A percentile compares a stretch with the other conserved stretches of the same genome.
These are phyloP conservation scores for Tolypocladium amazonense DNA, from an alignment of 2,329 filamentous ascomycete genomes.

Conservation along the genomic window DNA sequence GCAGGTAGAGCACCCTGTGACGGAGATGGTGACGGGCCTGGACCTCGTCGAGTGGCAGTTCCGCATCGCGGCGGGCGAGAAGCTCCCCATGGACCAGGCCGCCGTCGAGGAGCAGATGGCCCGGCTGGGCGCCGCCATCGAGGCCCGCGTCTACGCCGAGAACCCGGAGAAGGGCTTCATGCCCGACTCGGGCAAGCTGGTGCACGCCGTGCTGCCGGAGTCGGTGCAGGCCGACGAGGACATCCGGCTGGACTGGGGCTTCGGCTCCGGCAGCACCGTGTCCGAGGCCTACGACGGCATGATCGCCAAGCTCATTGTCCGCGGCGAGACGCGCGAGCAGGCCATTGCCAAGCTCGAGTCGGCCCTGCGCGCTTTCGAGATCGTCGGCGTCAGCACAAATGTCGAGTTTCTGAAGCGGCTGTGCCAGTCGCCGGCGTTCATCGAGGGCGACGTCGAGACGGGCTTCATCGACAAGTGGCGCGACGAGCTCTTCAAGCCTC, in stretches of 20 bases:
- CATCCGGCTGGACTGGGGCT: constrained; percentile 86
- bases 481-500: constrained; percentile 62
- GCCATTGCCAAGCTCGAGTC: constrained; percentile 73
- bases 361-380: constrained; percentile 80
- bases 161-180: constrained; percentile 88
- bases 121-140: constrained; percentile 75
- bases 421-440: constrained; percentile 71
- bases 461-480: constrained; percentile 90
- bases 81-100: constrained; percentile 43
- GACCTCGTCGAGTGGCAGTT: constrained; percentile 95
- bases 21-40: constrained; percentile 55
- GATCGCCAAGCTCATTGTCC: constrained; percentile 95
- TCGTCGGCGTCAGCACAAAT: constrained; percentile 88
- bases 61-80: constrained; percentile 53
- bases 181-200: constrained; percentile 80
- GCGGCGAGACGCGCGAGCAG: constrained; percentile 65
- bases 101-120: constrained; percentile 67
- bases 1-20: constrained; percentile 96
- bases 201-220: constrained; percentile 69
- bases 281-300: constrained; percentile 96
- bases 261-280: constrained; percentile 82
- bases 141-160: constrained; percentile 94
- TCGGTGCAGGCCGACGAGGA: constrained; percentile 51
- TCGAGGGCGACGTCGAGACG: constrained; percentile 83
- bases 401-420: constrained; percentile 92